These are phyloP conservation scores for Claviceps humidiphila DNA, from an alignment of 2,329 filamentous ascomycete species.

Conservation along the genomic window DNA sequence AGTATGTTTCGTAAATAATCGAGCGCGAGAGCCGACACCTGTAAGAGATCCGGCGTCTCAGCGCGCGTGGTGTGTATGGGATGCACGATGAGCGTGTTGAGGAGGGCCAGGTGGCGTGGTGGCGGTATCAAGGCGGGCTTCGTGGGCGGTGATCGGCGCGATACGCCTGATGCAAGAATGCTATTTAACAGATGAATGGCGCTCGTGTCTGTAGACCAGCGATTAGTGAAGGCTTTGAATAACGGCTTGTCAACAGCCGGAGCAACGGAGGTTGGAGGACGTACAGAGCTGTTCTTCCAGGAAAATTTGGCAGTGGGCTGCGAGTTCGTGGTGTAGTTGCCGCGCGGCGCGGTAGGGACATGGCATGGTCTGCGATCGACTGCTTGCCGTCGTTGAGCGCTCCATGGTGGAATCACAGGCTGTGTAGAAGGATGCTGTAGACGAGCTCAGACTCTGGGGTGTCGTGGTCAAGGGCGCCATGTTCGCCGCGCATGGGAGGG, in stretches of 20 bases:
- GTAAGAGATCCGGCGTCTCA: constrained; percentile 42
- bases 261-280: constrained; percentile 12
- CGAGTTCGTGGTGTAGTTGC: constrained; percentile 48
- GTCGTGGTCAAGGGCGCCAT: constrained; percentile 8
- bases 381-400: constrained; percentile 24
- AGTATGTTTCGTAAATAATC: constrained; percentile 58
- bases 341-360: constrained; percentile 39
- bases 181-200: constrained; percentile 52
- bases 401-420: constrained; percentile 15
- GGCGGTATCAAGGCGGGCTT: constrained; percentile 51
- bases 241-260: not conserved
- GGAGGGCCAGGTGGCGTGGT: constrained; percentile 58
- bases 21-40: constrained; percentile 54
- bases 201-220: constrained; percentile 14
- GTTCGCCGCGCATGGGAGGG: not conserved
- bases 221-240: too few species aligned
- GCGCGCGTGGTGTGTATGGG: constrained; percentile 66
- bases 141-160: constrained; percentile 12
- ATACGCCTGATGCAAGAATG: constrained; percentile 42
- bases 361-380: constrained; percentile 16
- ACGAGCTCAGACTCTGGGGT: constrained; percentile 15
- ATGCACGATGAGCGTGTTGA: constrained; percentile 73
- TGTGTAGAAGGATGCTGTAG: constrained; percentile 23
- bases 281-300: constrained; percentile 62
- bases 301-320: constrained; percentile 55